Evolutionary conservation across 495 filamentous ascomycete species (phyloP).

Genomic region (Talaromyces nanjingensis): DNA sequence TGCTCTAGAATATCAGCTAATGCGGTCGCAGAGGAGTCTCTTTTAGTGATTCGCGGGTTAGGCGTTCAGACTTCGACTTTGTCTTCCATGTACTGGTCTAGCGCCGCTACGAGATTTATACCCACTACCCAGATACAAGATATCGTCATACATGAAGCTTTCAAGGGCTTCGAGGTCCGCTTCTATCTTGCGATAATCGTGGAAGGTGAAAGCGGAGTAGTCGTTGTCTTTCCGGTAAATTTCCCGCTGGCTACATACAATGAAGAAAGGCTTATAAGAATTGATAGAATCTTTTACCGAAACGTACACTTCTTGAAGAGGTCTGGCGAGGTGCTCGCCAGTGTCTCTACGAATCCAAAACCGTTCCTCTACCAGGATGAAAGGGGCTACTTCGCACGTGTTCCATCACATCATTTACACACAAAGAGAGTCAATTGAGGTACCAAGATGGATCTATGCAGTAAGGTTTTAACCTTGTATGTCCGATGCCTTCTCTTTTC

Average conservation of each 20-base stretch:
- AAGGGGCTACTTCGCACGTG: background rate
- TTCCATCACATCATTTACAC: background rate
- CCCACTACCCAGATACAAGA: slow-evolving; percentile 87
- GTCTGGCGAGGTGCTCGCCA: slow-evolving; percentile 77
- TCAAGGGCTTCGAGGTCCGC: slow-evolving; percentile 83
- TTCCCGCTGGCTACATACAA: background rate
- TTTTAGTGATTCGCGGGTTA: slow-evolving; percentile 81
- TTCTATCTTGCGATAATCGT: slow-evolving; percentile 89
- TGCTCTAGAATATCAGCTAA: slow-evolving; percentile 2
- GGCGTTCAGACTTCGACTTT: slow-evolving; percentile 83
- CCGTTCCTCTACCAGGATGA: slow-evolving; percentile 18
- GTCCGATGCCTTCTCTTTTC: background rate
- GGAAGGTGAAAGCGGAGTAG: slow-evolving; percentile 78
- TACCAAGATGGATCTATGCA: background rate
- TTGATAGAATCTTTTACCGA: slow-evolving; percentile 58
- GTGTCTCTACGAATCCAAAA: slow-evolving; percentile 67
- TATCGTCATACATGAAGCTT: slow-evolving; percentile 92
- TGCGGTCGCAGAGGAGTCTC: slow-evolving; percentile 59
- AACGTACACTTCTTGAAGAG: slow-evolving; percentile 62
- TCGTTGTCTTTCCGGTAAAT: slow-evolving; percentile 85
- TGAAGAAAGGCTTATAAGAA: slow-evolving; percentile 10
- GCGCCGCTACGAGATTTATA: slow-evolving; percentile 77
- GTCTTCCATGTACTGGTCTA: slow-evolving; percentile 54
- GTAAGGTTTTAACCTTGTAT: background rate
- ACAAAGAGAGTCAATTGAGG: background rate